Percentiles rank a stretch among this genome's conserved stretches.
phyloP scores from a whole-genome alignment of 495 filamentous ascomycete species.

The Cudoniella acicularis region DNA sequence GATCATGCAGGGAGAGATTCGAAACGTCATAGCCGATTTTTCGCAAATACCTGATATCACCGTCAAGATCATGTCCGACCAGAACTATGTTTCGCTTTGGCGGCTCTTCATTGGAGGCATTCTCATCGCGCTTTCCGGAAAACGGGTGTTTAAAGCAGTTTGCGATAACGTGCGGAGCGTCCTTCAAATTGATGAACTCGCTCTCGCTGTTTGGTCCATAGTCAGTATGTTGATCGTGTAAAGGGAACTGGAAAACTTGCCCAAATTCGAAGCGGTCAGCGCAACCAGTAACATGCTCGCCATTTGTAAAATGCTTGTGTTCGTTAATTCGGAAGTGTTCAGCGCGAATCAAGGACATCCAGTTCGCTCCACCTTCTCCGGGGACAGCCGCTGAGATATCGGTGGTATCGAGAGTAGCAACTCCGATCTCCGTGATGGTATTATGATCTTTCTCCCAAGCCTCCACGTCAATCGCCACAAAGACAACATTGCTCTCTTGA shows the following conservation, averaged over 20 bases:
- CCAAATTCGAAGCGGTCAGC: constrained; percentile 77
- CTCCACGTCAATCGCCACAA: constrained; percentile 81
- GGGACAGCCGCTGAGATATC: constrained; percentile 52
- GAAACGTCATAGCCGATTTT: constrained; percentile 55
- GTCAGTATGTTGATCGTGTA: constrained; percentile 9
- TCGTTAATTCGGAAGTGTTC: constrained; percentile 78
- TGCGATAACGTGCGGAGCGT: constrained; percentile 40
- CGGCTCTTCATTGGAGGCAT: constrained; percentile 8
- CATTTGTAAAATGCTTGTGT: constrained; percentile 59
- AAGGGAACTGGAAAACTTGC: constrained; percentile 22
- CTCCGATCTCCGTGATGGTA: constrained; percentile 78
- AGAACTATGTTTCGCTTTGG: constrained; percentile 63
- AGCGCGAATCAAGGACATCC: constrained; percentile 60
- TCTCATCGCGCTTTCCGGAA: constrained; percentile 22
- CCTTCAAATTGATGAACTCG: constrained; percentile 33
- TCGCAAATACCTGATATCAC: constrained; percentile 65
- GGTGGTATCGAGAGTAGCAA: constrained; percentile 74
- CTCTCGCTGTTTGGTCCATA: constrained; percentile 24
- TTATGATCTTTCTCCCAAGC: constrained; percentile 62
- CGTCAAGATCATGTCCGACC: constrained; percentile 67
- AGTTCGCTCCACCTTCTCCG: constrained; percentile 54
- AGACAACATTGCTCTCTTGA: constrained; percentile 49
- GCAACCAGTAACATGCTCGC: constrained; percentile 61
- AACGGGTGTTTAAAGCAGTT: constrained; percentile 49
- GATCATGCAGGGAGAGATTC: constrained; percentile 52